Base-by-base conservation (phyloP, 495 filamentous ascomycete species). In the Penicillium macrosclerotiorum region DNA sequence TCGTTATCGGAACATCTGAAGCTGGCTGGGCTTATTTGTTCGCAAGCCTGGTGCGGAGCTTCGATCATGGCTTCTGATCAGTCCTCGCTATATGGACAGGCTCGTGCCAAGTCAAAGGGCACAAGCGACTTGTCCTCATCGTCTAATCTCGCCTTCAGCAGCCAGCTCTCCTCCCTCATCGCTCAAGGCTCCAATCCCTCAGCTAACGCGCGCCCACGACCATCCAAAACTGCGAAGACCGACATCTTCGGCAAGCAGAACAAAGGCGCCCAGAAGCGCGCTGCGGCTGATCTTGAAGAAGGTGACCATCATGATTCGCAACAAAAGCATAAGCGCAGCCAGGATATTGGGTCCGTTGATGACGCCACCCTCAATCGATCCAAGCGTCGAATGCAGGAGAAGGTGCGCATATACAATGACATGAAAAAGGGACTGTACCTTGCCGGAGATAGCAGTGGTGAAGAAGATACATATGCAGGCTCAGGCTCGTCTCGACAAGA, bases 331-430 rank as follows among this genome's bases (percentile, higher is more conserved):
- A 55, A 64, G 39, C 52, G 44, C 18, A 70, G 72, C 42, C 47
- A 55, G 30, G 70, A 67, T 12, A 64, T 73, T 43, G 72, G 70
- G 5, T 47, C 41, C 14, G 60, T 78, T 32, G 76, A 80, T 33
- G 54, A 64, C n/a, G 65, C 64, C 7, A 68, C 68, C 0, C 55
- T 78, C 11, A 63, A 73, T 39, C 82, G 86, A 37, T 83, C 84
- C 12, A 85, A 85, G 55, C 77, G 83, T 34, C 85, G 81, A 41
- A 85, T 98, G 84, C 83, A 90, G 52, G 82, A 89, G 65, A 98
- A 98, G 65, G 88, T 84, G 32, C 77, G 83, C 3, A 59, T 90
- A 14, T 98, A 98, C 65, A 79, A 84, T 0, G 80, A 85, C 35
- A 81, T 98, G 83, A 91, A 92, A 65, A 45, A 86, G 78, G 46